Evolutionary conservation across 78 protist genomes (phyloP), one percentile per base, ranked within the genome.

Genomic region (Anaeramoeba flamelloides): DNA sequence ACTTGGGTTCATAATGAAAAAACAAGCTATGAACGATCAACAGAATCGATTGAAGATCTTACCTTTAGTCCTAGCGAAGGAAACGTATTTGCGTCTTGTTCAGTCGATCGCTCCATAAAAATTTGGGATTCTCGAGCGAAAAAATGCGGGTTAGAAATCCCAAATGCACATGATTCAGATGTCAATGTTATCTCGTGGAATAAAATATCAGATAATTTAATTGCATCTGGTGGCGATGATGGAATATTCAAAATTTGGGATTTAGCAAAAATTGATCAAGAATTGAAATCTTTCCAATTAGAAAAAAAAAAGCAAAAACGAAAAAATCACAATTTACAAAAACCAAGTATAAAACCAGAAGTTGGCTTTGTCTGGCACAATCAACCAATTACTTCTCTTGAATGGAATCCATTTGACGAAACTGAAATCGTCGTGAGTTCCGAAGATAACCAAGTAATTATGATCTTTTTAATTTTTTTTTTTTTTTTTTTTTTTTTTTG

Each of bases 191-290:
- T 53, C 17, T 53, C 69, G 17, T 53, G 69, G 69, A 53, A 53
- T 53, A 8, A 8, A 53, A 53, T 53, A 53, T 26, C 69, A 37
- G 0, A 83, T 36, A 82, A 90, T 69, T 85, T 93, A 39, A 1
- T 94, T 39, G 95, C 88, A 8, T 86, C 94, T n/a, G 98, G 98
- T 53, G 85, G 87, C 31, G 98, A 94, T 79, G 93, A 86, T 41
- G 98, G 98, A 38, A 53, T 64, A 30, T 86, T 94, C 41, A 12
- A 77, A 36, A 80, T 93, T 0, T 94, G 98, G 98, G 96, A 94
- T 77, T 80, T 93, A 1, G 88, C 34, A 53, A 53, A 26, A 26
- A 53, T 53, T 26, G 17, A 53, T 53, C 69, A 53, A 53, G 17
- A 53, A 26, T 8, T 26, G 17, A 53, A 53, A 26, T 8, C 8